Evolutionary conservation across 208 protist genomes (phyloP), one percentile per base, ranked within the genome.

Genomic region (Kentomonas sorsogonicus): DNA sequence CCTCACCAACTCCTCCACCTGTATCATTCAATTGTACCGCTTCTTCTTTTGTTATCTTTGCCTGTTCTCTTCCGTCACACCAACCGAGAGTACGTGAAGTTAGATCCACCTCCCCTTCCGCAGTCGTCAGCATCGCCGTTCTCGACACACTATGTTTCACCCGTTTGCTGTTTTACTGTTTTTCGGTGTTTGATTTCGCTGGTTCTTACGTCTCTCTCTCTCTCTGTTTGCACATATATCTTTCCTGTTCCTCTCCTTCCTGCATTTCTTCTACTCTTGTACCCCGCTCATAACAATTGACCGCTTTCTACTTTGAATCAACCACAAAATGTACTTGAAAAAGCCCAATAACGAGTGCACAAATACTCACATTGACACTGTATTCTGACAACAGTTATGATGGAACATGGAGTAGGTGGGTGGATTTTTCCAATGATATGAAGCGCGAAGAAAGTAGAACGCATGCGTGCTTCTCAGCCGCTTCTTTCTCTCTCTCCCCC

Each of bases 401-500:
- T n/a, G n/a, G n/a, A n/a, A n/a, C n/a, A n/a, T n/a, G n/a, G n/a
- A n/a, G n/a, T n/a, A n/a, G n/a, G n/a, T n/a, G n/a, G n/a, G n/a
- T n/a, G n/a, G n/a, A n/a, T n/a, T n/a, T n/a, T n/a, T n/a, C n/a
- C n/a, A n/a, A n/a, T n/a, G n/a, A n/a, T n/a, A n/a, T n/a, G n/a
- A n/a, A n/a, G n/a, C n/a, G n/a, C 10, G 11, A 29, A 54, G 20
- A 29, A 22, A 18, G 50, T 41, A 0, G n/a, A 6, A 15, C 16
- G 10, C 18, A 56, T 45, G 36, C 43, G 25, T 57, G 20, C 29
- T n/a, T n/a, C 25, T 27, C 25, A 25, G n/a, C 11, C 15, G 16
- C 46, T 36, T 43, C n/a, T 40, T 67, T 43, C 39, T 44, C 34
- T 53, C 29, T 66, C 15, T 38, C 53, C 40, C 52, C 40, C 20